phyloP scores from a whole-genome alignment of 495 filamentous ascomycete species.

The Chaetomium cochliodes region DNA sequence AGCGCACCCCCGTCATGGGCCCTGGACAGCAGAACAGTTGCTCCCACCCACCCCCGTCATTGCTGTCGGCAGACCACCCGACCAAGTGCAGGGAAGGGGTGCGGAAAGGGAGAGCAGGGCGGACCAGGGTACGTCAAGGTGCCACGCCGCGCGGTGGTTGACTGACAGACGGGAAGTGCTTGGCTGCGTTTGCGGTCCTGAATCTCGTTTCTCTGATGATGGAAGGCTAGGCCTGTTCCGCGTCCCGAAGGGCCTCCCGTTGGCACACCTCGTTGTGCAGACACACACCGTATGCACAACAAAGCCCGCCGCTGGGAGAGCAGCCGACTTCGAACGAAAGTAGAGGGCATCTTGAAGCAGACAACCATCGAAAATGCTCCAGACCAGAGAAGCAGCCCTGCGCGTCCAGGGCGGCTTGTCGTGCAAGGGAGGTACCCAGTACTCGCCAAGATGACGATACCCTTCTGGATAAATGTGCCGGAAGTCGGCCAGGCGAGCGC shows the following conservation, averaged over 20 bases:
- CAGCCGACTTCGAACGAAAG: neutral
- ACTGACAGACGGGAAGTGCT: conserved; percentile 25
- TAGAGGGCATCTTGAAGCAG: neutral
- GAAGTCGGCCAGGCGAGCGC: conserved; percentile 17
- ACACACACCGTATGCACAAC: neutral
- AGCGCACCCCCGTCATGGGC: conserved; percentile 10
- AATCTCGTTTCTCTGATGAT: conserved; percentile 25
- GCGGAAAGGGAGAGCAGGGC: conserved; percentile 8
- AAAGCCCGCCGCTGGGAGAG: neutral
- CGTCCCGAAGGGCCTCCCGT: conserved; percentile 17
- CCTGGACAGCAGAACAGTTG: conserved; percentile 16
- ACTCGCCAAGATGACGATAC: conserved; percentile 29
- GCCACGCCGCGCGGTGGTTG: conserved; percentile 23
- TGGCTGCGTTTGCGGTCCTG: conserved; percentile 32
- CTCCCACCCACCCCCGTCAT: conserved; percentile 12
- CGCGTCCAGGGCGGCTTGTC: conserved; percentile 4
- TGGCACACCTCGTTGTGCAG: neutral
- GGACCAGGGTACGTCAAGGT: conserved; percentile 19
- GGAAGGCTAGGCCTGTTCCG: conserved; percentile 8
- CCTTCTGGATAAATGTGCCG: conserved; percentile 39
- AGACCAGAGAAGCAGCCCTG: conserved; percentile 7
- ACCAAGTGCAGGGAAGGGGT: conserved; percentile 12
- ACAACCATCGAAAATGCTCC: neutral
- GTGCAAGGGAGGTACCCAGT: conserved; percentile 27
- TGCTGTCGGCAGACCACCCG: conserved; percentile 11